phyloP scores from a whole-genome alignment of 169 alveolate genomes.

The Cryptosporidium sp. region DNA sequence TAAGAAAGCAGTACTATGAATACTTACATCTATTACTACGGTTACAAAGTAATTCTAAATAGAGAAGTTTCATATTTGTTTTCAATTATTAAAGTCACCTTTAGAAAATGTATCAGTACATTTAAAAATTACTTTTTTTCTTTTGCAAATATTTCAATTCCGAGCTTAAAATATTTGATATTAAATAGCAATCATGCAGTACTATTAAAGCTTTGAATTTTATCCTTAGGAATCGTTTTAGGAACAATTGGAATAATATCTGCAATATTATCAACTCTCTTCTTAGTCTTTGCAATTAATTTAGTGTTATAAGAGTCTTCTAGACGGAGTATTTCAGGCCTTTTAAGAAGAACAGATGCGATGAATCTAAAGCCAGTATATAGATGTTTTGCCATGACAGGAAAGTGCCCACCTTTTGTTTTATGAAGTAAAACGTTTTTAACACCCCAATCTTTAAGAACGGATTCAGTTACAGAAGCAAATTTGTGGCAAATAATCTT shows the following conservation, averaged over 20 bases:
- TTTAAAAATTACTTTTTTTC: background rate
- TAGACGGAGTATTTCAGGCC: conserved; percentile 46
- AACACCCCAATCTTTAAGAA: conserved; percentile 61
- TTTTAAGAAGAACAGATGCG: conserved; percentile 51
- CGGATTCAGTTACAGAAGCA: conserved; percentile 35
- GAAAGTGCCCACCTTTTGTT: conserved; percentile 49
- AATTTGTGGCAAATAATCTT: conserved; percentile 28
- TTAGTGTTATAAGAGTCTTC: conserved; percentile 54
- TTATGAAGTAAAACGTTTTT: conserved; percentile 36
- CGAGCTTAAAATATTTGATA: background rate
- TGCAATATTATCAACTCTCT: conserved; percentile 14
- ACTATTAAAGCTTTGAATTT: background rate
- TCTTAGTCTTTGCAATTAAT: conserved; percentile 45
- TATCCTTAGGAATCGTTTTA: background rate
- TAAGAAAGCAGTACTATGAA: conserved; percentile 4
- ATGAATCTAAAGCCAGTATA: conserved; percentile 72
- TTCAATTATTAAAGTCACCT: background rate
- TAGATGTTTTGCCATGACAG: conserved; percentile 49
- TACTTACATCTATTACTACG: conserved; percentile 7
- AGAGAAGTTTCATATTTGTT: conserved; percentile 7
- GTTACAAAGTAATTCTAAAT: background rate
- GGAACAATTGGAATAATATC: conserved; percentile 45
- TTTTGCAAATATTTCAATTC: background rate
- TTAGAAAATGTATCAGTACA: background rate
- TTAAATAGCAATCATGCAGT: background rate